phyloP scores from a whole-genome alignment of 441 rosid species.

The Brassica hybrid region DNA sequence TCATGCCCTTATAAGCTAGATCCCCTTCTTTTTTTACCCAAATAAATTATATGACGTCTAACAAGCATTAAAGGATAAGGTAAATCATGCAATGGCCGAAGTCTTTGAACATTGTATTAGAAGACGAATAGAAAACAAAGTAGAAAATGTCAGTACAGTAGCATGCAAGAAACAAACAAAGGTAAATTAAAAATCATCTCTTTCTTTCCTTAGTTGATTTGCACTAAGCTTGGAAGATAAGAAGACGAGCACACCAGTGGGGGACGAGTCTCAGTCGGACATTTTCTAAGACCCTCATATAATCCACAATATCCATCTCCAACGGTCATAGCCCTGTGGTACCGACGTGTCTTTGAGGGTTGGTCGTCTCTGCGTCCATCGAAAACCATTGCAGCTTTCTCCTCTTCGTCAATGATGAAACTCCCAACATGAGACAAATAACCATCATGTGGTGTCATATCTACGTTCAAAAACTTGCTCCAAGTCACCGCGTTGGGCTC shows the following conservation, averaged over 20 bases:
- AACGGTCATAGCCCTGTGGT: background rate
- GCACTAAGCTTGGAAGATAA: slow-evolving; percentile 1
- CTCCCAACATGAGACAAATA: background rate
- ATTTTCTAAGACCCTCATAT: background rate
- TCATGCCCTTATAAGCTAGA: no score
- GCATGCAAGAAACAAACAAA: background rate
- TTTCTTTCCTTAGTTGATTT: background rate
- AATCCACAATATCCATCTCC: background rate
- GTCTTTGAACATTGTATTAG: background rate
- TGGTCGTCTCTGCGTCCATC: background rate
- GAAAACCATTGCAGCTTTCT: background rate
- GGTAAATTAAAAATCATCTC: background rate
- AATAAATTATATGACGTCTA: background rate
- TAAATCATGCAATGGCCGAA: background rate
- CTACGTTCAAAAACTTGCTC: background rate
- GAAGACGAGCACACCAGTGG: slow-evolving; percentile 3
- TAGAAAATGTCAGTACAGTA: background rate
- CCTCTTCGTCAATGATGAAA: background rate
- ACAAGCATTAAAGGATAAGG: background rate
- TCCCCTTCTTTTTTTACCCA: no score
- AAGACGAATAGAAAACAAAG: background rate
- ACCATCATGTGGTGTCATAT: background rate
- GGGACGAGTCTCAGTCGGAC: background rate
- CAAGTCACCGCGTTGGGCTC: background rate
- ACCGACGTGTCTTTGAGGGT: background rate